These are phyloP conservation scores for Camelina hispida DNA, from an alignment of 345 rosid species.

Conservation along the genomic window DNA sequence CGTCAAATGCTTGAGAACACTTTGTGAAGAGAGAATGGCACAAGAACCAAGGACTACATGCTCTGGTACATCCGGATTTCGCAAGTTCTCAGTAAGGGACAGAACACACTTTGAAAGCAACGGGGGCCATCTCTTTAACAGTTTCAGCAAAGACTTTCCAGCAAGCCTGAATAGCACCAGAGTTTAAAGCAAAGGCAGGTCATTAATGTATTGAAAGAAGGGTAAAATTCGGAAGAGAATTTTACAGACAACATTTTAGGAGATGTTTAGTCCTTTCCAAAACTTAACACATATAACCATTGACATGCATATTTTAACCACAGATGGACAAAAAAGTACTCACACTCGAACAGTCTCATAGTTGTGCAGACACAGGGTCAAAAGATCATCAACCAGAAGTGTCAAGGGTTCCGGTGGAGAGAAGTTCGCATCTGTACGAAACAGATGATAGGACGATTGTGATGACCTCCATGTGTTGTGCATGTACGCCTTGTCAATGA, in stretches of 20 bases:
- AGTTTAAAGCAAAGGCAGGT: conserved; percentile 21
- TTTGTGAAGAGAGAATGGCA: conserved; percentile 87
- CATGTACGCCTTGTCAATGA: conserved; percentile 93
- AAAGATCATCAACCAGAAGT: conserved; percentile 83
- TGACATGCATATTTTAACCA: conserved; percentile 26
- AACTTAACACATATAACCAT: conserved; percentile 21
- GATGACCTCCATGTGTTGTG: conserved; percentile 97
- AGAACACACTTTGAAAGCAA: conserved; percentile 86
- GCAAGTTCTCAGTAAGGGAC: conserved; percentile 69
- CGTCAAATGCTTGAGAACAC: conserved; percentile 93
- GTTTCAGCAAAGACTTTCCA: conserved; percentile 86
- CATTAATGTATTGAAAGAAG: conserved; percentile 30
- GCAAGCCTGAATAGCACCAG: conserved; percentile 73
- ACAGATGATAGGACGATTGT: conserved; percentile 89
- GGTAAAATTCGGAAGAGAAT: conserved; percentile 18
- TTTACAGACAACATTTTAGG: conserved; percentile 16
- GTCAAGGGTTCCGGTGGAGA: conserved; percentile 72
- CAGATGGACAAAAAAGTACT: conserved; percentile 48
- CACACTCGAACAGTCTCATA: conserved; percentile 96
- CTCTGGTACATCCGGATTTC: conserved; percentile 68
- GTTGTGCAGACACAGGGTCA: conserved; percentile 82
- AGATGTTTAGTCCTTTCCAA: conserved; percentile 9
- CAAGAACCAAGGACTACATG: conserved; percentile 90
- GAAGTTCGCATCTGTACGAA: conserved; percentile 75
- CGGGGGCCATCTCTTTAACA: conserved; percentile 95